Evolutionary conservation across 2,329 filamentous ascomycete species (phyloP), one percentile per base, ranked within the genome.

Genomic region (Fusarium annulatum): DNA sequence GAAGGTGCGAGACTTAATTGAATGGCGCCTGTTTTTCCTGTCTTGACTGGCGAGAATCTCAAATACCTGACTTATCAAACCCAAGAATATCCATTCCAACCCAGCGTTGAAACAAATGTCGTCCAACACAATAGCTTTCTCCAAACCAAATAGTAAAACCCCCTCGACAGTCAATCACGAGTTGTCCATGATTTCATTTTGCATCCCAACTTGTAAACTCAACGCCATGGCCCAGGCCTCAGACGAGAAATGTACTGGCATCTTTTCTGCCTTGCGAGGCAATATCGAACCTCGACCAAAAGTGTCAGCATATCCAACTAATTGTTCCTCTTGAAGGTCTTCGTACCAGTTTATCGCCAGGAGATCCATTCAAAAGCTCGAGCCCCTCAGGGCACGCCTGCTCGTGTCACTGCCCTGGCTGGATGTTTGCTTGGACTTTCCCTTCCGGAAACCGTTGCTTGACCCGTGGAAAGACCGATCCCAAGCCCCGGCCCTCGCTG

Each of bases 1-100:
- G 15, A 55, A 7, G 14, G 30, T 9, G 7, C 14, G 12, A 28
- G 7, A 38, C 12, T 53, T 39, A 4, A 38, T 18, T n/a, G 6
- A 19, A 12, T 21, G 21, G 1, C 14, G 2, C 3, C 14, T 16
- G 5, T 6, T 5, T 18, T 21, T 28, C 2, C 5, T 7, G 8
- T 39, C 19, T 4, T 21, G 26, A 9, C 14, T 21, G 3, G 16
- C 8, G 3, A 15, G 9, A 5, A 30, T 30, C 26, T 16, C 9
- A 15, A 16, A 30, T 11, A 21, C 6, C 26, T 5, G 26, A 30
- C 26, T 11, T 21, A 26, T 15, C 11, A 7, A 14, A 18, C 6
- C 30, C 12, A 8, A 19, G n/a, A 51, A 23, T 19, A 23, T 9
- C 5, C 16, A 23, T 11, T 23, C 8, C 16, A 36, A 52, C n/a